Evolutionary conservation across 2,329 filamentous ascomycete species (phyloP), one percentile per base, ranked within the genome.

Genomic region (Colletotrichum karsti): DNA sequence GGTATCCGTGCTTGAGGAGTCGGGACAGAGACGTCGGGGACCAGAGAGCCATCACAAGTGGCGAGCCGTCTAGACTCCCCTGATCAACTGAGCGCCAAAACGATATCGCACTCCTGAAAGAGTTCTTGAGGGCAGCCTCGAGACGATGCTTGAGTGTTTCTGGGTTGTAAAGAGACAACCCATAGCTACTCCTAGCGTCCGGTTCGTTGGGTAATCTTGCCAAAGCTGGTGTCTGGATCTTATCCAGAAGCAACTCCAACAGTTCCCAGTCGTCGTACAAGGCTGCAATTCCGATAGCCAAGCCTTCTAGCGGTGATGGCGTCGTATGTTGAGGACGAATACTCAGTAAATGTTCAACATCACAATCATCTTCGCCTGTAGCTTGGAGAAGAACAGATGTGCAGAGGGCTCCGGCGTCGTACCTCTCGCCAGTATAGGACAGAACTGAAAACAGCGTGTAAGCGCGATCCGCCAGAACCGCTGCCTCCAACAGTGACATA

Each of bases 341-440:
- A 1, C 28, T 2, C 1, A 58, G 9, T 4, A 64, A 13, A 3
- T 7, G 20, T 3, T 9, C 4, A 2, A 51, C 12, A 20, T 39
- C 7, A 1, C 8, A 1, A 7, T 2, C n/a, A n/a, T n/a, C n/a
- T n/a, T n/a, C n/a, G 6, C 7, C 12, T 2, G 4, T 4, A 3
- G 39, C 13, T 12, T 5, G 24, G 10, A 37, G 12, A 2, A 35
- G 2, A 15, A 58, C 13, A n/a, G 7, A 26, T 2, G 46, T 28
- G 18, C 44, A 61, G 3, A 61, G 46, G 3, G 12, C 9, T 1
- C 3, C 2, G 4, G 26, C 4, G 6, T 39, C 30, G 28, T 65
- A 65, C n/a, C n/a, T n/a, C n/a, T n/a, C n/a, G n/a, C n/a, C n/a
- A n/a, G n/a, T n/a, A n/a, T n/a, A n/a, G n/a, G n/a, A n/a, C n/a